Conservation (phyloP, 1,284 basidiomycete genomes). For the Malassezia vespertilionis region DNA sequence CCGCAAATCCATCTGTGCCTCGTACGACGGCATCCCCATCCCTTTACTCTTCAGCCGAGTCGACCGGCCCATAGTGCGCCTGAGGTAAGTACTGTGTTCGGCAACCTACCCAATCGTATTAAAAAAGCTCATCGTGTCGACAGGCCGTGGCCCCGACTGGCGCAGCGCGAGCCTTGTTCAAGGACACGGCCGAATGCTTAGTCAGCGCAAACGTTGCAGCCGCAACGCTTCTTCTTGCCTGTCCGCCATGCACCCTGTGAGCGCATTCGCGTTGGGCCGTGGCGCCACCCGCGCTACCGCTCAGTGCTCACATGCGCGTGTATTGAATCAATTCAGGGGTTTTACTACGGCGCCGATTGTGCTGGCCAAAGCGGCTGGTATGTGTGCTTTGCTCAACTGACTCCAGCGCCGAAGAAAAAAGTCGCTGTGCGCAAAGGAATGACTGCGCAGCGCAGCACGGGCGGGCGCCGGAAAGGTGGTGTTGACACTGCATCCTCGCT, state of each 20-base stretch:
- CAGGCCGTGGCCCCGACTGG: not conserved
- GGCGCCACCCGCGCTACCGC: not conserved
- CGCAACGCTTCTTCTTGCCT: conserved; percentile 3
- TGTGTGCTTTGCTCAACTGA: not conserved
- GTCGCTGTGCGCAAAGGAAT: conserved; percentile 31
- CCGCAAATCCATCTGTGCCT: not conserved
- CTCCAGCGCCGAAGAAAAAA: conserved; percentile 33
- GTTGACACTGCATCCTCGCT: conserved; percentile 24
- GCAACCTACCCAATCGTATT: conserved; percentile 26
- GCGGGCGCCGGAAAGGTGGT: conserved; percentile 32
- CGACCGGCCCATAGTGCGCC: conserved; percentile 40
- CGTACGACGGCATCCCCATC: conserved; percentile 11
- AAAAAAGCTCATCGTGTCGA: conserved; percentile 33
- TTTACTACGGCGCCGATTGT: not conserved
- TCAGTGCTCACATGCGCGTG: not conserved
- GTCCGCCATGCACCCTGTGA: not conserved
- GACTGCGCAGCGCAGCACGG: conserved; percentile 24
- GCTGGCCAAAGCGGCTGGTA: conserved; percentile 18
- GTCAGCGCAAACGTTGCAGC: not conserved
- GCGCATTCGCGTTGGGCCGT: not conserved
- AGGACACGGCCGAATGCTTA: not conserved
- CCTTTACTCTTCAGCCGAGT: conserved; percentile 29
- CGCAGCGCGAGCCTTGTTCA: no score
- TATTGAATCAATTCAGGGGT: no score
- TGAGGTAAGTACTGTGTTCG: not conserved